A percentile compares a stretch with the other conserved stretches of the same genome.
Evolutionary conservation across 805 yeast genomes (phyloP).

Genomic region (Hanseniaspora guilliermondii): DNA sequence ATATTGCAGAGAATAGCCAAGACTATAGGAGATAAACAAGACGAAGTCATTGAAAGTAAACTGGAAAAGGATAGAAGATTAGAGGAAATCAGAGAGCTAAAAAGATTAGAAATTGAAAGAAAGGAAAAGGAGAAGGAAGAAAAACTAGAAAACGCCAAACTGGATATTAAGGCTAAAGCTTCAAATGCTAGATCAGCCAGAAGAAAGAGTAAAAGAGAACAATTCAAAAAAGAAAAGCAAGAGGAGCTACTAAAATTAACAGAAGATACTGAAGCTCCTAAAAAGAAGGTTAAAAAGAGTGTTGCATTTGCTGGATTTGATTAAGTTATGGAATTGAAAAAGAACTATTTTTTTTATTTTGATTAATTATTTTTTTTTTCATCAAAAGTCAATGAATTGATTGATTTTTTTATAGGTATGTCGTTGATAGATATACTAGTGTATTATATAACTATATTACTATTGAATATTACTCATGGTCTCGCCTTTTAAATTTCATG

Average conservation of each 20-base stretch:
- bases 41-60: conserved; percentile 70
- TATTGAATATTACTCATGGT: too few relatives aligned
- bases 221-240: conserved; percentile 13
- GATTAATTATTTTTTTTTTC: background rate
- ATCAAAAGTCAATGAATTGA: background rate
- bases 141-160: conserved; percentile 64
- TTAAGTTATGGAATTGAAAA: background rate
- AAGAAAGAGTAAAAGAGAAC: conserved; percentile 38
- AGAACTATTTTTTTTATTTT: background rate
- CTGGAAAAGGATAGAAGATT: conserved; percentile 79
- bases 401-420: too few relatives aligned
- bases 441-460: too few relatives aligned
- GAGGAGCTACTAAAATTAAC: background rate
- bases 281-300: conserved; percentile 14
- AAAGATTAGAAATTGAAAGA: conserved; percentile 74
- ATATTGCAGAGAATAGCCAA: conserved; percentile 59
- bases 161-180: conserved; percentile 62
- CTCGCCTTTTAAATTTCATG: too few relatives aligned
- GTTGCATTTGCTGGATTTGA: conserved; percentile 14
- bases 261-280: background rate
- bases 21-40: conserved; percentile 71
- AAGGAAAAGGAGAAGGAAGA: conserved; percentile 59
- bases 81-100: conserved; percentile 79
- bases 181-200: conserved; percentile 55
- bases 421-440: too few relatives aligned